phyloP scores from a whole-genome alignment of 805 yeast species.

The Kluyveromyces wickerhamii region DNA sequence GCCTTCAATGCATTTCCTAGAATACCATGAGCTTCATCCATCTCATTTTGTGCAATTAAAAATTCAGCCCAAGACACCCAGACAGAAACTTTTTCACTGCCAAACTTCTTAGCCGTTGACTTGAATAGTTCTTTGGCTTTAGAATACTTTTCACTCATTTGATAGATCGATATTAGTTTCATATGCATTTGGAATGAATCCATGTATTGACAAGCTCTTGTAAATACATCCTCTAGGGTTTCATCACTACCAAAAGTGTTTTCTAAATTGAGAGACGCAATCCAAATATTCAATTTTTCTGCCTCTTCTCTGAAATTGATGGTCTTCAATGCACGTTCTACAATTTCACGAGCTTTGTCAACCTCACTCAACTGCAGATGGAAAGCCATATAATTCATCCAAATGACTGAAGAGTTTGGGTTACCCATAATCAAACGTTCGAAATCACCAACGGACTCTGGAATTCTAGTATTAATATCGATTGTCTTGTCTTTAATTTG shows the following conservation, averaged over 20 bases:
- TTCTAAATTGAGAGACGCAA: conserved; percentile 89
- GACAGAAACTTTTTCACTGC: conserved; percentile 52
- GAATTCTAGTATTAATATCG: conserved; percentile 74
- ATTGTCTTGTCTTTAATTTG: conserved; percentile 74
- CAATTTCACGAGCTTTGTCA: conserved; percentile 91
- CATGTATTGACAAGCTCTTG: conserved; percentile 83
- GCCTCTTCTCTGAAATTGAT: conserved; percentile 87
- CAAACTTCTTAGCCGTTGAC: conserved; percentile 70
- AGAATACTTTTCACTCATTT: conserved; percentile 60
- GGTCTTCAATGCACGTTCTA: conserved; percentile 83
- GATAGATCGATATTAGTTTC: conserved; percentile 67
- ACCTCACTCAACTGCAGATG: conserved; percentile 89
- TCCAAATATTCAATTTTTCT: conserved; percentile 92
- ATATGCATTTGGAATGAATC: conserved; percentile 77
- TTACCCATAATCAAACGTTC: conserved; percentile 87
- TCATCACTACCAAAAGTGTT: conserved; percentile 87
- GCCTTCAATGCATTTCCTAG: conserved; percentile 66
- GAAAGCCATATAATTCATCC: conserved; percentile 99
- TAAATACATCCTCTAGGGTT: conserved; percentile 70
- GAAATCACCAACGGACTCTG: conserved; percentile 86
- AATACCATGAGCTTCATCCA: conserved; percentile 60
- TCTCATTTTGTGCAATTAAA: conserved; percentile 48
- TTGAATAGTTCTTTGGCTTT: conserved; percentile 65
- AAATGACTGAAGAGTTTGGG: conserved; percentile 85
- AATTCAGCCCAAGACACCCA: conserved; percentile 83